These are phyloP conservation scores for Rhizophora mangle DNA, from an alignment of 345 rosid species.

Conservation along the genomic window DNA sequence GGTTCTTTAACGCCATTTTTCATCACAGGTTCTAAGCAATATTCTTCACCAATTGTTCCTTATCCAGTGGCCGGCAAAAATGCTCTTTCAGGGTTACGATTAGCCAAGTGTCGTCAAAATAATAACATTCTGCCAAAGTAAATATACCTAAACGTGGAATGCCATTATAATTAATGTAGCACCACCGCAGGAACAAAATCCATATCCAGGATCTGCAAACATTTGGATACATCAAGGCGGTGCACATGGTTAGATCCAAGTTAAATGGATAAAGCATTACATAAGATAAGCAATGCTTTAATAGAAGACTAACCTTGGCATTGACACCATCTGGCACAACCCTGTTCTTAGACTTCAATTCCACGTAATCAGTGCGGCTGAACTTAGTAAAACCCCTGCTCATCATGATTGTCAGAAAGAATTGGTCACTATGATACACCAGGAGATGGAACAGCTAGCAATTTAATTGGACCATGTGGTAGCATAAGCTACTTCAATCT, in stretches of 20 bases:
- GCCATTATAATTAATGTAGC: neutral
- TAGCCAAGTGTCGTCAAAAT: constrained; percentile 25
- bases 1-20: too few relatives aligned
- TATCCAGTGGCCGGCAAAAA: constrained; percentile 41
- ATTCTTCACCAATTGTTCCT: neutral
- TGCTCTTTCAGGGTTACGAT: constrained; percentile 57
- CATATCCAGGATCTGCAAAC: too few relatives aligned
- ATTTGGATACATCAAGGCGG: too few relatives aligned
- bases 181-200: neutral
- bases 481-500: too few relatives aligned
- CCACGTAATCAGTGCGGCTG: constrained; percentile 51
- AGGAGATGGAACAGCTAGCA: too few relatives aligned
- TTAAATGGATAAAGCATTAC: neutral
- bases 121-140: too few relatives aligned
- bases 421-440: too few relatives aligned
- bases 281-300: too few relatives aligned
- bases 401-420: neutral
- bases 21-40: too few relatives aligned
- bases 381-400: constrained; percentile 71
- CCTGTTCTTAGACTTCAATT: constrained; percentile 51
- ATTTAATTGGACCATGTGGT: too few relatives aligned
- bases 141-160: too few relatives aligned
- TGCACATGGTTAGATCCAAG: neutral
- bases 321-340: constrained; percentile 65
- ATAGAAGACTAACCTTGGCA: constrained; percentile 49